Percentiles rank a stretch among this genome's conserved stretches.
These are phyloP conservation scores for Nemania sp. DNA, from an alignment of 2,329 filamentous ascomycete genomes.

Conservation along the genomic window DNA sequence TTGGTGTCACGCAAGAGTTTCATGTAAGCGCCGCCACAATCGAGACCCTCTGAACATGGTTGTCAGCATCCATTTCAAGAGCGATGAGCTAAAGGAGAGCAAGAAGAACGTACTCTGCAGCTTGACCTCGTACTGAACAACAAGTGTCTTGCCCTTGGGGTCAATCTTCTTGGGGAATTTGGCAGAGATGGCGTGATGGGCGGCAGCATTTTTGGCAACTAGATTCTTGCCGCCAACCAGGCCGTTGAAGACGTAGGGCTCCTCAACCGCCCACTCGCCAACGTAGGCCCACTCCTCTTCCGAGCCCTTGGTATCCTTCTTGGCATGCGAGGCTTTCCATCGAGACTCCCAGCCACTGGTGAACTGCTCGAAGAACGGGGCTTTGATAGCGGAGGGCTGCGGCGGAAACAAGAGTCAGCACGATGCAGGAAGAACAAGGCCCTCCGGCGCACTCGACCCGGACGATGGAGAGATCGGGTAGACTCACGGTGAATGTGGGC, in stretches of 20 bases:
- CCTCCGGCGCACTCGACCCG: slow-evolving; percentile 4
- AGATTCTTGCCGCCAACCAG: slow-evolving; percentile 95
- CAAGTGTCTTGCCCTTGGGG: slow-evolving; percentile 95
- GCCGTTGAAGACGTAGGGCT: slow-evolving; percentile 86
- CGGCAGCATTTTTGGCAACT: slow-evolving; percentile 96
- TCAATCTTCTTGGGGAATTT: slow-evolving; percentile 97
- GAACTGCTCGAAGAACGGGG: slow-evolving; percentile 97
- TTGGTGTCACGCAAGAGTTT: slow-evolving; percentile 99
- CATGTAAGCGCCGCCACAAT: slow-evolving; percentile 98
- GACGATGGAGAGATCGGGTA: not conserved
- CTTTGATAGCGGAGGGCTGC: slow-evolving; percentile 86
- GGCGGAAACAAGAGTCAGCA: slow-evolving; percentile 16
- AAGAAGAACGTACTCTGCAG: slow-evolving; percentile 78
- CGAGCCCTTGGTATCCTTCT: slow-evolving; percentile 81
- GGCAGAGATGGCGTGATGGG: slow-evolving; percentile 98
- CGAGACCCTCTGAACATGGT: slow-evolving; percentile 73
- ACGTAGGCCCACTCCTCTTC: slow-evolving; percentile 98
- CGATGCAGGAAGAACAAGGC: not conserved
- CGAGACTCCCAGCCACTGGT: slow-evolving; percentile 91
- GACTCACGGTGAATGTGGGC: slow-evolving; percentile 85
- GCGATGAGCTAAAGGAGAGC: slow-evolving; percentile 2
- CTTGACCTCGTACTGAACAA: slow-evolving; percentile 99
- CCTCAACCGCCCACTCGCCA: slow-evolving; percentile 95
- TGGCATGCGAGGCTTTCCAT: slow-evolving; percentile 95
- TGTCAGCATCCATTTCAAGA: slow-evolving; percentile 38